A percentile compares a stretch with the other conserved stretches of the same genome.
These are phyloP conservation scores for Pyrenula massariospora DNA, from an alignment of 495 filamentous ascomycete genomes.

Conservation along the genomic window DNA sequence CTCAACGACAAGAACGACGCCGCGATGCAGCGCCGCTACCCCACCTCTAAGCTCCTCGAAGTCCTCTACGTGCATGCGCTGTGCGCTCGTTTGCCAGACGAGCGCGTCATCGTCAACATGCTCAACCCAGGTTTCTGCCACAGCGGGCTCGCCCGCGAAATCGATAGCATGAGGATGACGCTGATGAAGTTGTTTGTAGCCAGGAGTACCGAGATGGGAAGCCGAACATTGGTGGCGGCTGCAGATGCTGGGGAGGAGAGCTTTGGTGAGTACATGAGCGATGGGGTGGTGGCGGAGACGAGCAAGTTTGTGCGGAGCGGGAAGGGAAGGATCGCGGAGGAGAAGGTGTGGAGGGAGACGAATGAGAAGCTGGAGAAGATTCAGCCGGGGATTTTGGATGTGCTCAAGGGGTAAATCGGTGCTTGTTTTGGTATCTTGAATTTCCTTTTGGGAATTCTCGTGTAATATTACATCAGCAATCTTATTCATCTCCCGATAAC, in stretches of 20 bases:
- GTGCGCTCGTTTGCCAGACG: constrained; percentile 14
- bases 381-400: constrained; percentile 24
- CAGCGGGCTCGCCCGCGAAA: constrained; percentile 27
- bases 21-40: constrained; percentile 21
- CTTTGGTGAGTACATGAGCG: constrained; percentile 36
- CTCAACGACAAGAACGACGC: constrained; percentile 19
- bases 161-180: constrained; percentile 26
- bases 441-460: not conserved
- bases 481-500: no score
- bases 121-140: constrained; percentile 41
- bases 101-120: constrained; percentile 39
- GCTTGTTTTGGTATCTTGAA: no score
- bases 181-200: constrained; percentile 19
- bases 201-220: constrained; percentile 35
- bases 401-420: not conserved
- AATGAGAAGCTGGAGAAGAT: constrained; percentile 34
- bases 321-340: constrained; percentile 28
- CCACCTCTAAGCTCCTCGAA: constrained; percentile 40
- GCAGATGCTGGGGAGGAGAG: constrained; percentile 22
- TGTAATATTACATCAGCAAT: no score
- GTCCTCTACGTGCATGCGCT: constrained; percentile 35
- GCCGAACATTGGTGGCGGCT: constrained; percentile 31
- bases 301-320: constrained; percentile 25
- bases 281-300: constrained; percentile 14
- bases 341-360: constrained; percentile 42